Percentiles rank a stretch among this genome's conserved stretches.
These are phyloP conservation scores for Diddensiella caesifluorescens DNA, from an alignment of 805 yeast genomes.

Conservation along the genomic window DNA sequence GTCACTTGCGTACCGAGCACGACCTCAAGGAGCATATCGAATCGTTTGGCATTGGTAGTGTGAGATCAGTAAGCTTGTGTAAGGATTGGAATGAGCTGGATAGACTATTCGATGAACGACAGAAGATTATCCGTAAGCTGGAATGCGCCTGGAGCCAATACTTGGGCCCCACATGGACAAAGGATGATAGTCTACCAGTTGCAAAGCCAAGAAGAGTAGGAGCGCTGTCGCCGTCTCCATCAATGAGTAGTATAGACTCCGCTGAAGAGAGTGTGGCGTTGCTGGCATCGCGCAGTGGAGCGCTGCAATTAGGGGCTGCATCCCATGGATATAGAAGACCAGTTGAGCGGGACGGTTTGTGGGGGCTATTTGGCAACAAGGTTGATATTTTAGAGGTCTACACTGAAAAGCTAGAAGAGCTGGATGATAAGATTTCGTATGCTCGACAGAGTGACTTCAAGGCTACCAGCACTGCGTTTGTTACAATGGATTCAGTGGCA, in stretches of 20 bases:
- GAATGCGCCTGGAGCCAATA: slow-evolving; percentile 73
- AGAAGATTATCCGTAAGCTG: slow-evolving; percentile 45
- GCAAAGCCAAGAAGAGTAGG: neutral
- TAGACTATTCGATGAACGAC: slow-evolving; percentile 54
- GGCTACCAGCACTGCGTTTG: slow-evolving; percentile 86
- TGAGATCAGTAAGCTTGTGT: slow-evolving; percentile 71
- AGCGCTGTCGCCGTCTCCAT: neutral
- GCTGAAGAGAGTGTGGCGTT: slow-evolving; percentile 2
- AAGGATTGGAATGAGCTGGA: slow-evolving; percentile 81
- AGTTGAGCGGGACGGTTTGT: slow-evolving; percentile 49
- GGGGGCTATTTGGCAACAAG: slow-evolving; percentile 58
- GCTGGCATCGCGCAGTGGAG: slow-evolving; percentile 4
- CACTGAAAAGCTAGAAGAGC: slow-evolving; percentile 57
- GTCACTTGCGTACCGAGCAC: slow-evolving; percentile 65
- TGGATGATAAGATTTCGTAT: slow-evolving; percentile 61
- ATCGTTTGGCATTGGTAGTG: slow-evolving; percentile 71
- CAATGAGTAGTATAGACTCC: neutral
- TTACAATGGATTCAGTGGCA: slow-evolving; percentile 92
- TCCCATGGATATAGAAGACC: slow-evolving; percentile 50
- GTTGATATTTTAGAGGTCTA: slow-evolving; percentile 81
- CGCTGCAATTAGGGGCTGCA: slow-evolving; percentile 18
- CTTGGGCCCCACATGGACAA: slow-evolving; percentile 39
- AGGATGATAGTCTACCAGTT: slow-evolving; percentile 1
- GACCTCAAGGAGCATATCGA: slow-evolving; percentile 71
- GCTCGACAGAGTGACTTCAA: slow-evolving; percentile 49